phyloP scores from a whole-genome alignment of 768 basidiomycete genomes.

The Gelatoporia subvermispora region DNA sequence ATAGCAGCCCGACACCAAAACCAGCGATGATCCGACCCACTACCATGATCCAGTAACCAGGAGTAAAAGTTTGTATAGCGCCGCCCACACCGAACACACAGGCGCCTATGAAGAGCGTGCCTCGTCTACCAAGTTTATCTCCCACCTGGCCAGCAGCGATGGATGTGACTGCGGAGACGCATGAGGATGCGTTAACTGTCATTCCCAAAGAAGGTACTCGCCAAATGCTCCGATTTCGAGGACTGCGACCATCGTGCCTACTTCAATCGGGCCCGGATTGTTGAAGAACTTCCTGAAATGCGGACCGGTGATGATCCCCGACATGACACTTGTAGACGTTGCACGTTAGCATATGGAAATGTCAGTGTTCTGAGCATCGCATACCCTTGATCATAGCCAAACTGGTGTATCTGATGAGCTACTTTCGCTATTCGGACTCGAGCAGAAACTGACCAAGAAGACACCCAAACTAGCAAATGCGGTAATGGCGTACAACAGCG shows the following conservation, averaged over 20 bases:
- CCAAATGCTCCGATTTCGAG: slow-evolving; percentile 90
- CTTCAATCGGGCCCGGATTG: slow-evolving; percentile 62
- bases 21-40: slow-evolving; percentile 80
- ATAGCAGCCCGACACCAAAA: slow-evolving; percentile 85
- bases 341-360: not conserved
- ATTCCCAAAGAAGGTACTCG: slow-evolving; percentile 31
- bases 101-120: slow-evolving; percentile 81
- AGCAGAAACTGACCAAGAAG: slow-evolving; percentile 57
- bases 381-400: slow-evolving; percentile 86
- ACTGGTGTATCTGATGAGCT: slow-evolving; percentile 35
- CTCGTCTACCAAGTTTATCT: slow-evolving; percentile 79
- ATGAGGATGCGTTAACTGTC: not conserved
- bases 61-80: slow-evolving; percentile 76
- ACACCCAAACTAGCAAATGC: slow-evolving; percentile 81
- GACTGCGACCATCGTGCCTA: slow-evolving; percentile 96
- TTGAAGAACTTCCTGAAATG: slow-evolving; percentile 81
- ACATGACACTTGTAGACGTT: slow-evolving; percentile 61
- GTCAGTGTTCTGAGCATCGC: slow-evolving; percentile 5
- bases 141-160: slow-evolving; percentile 85
- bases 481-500: slow-evolving; percentile 74
- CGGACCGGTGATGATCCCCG: slow-evolving; percentile 85
- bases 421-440: not conserved
- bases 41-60: slow-evolving; percentile 77
- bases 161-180: slow-evolving; percentile 62
- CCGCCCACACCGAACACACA: slow-evolving; percentile 84